These are phyloP conservation scores for Macrophomina pseudophaseolina DNA, from an alignment of 2,329 filamentous ascomycete species.

Conservation along the genomic window DNA sequence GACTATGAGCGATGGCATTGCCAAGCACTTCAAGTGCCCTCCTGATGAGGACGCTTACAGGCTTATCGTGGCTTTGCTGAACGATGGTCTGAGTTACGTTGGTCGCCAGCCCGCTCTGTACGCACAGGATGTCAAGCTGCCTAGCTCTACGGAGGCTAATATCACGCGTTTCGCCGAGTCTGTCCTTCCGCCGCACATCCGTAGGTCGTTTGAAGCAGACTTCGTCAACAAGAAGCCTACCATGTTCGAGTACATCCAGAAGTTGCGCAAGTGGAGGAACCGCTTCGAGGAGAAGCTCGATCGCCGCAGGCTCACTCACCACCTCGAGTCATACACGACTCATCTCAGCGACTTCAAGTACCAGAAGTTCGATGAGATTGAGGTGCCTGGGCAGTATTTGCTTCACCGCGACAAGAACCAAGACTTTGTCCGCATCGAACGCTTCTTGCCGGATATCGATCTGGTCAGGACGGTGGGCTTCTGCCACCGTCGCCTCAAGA, in stretches of 20 bases:
- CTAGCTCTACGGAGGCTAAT: conserved; percentile 88
- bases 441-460: conserved; percentile 94
- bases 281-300: conserved; percentile 98
- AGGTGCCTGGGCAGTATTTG: conserved; percentile 95
- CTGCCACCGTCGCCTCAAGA: conserved; percentile 91
- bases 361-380: conserved; percentile 97
- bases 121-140: conserved; percentile 88
- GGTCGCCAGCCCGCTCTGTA: conserved; percentile 85
- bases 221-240: conserved; percentile 95
- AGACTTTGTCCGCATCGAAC: conserved; percentile 96
- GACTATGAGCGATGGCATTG: conserved; percentile 98
- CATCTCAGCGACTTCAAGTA: conserved; percentile 96
- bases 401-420: conserved; percentile 99
- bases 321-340: conserved; percentile 84
- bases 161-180: conserved; percentile 97
- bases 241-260: conserved; percentile 98
- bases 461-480: conserved; percentile 88
- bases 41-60: conserved; percentile 98
- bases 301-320: conserved; percentile 72
- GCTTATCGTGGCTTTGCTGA: conserved; percentile 94
- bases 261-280: conserved; percentile 92
- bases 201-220: conserved; percentile 95
- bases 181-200: conserved; percentile 90
- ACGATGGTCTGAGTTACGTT: conserved; percentile 92
- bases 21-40: conserved; percentile 98